Evolutionary conservation across 495 filamentous ascomycete species (phyloP).

Genomic region (Mytilinidion resinicola): DNA sequence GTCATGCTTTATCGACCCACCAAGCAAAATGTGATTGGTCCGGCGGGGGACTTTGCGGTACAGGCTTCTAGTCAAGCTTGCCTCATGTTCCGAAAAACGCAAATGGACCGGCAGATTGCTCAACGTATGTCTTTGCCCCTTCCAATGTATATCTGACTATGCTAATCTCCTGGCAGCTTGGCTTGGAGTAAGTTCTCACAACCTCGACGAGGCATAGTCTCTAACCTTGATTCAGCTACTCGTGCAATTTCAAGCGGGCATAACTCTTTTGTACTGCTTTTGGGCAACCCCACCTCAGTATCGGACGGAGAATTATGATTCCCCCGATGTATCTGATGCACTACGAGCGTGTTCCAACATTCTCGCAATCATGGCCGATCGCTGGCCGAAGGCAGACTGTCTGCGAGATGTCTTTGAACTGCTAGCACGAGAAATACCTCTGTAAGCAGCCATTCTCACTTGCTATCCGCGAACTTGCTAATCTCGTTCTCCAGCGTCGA

Average conservation of each 20-base stretch:
- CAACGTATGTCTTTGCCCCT: neutral
- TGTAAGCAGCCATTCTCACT: neutral
- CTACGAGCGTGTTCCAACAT: conserved; percentile 11
- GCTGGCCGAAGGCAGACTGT: conserved; percentile 8
- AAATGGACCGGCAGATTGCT: conserved; percentile 11
- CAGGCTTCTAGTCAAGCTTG: conserved; percentile 9
- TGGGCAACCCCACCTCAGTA: conserved; percentile 9
- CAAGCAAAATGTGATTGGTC: conserved; percentile 6
- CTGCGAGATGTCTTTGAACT: conserved; percentile 11
- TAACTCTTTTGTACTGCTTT: conserved; percentile 10
- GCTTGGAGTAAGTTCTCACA: conserved; percentile 1
- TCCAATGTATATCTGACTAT: no score
- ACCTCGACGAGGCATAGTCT: no score
- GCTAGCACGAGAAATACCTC: conserved; percentile 9
- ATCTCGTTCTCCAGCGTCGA: neutral
- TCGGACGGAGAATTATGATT: conserved; percentile 8
- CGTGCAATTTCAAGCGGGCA: conserved; percentile 10
- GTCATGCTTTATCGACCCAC: conserved; percentile 8
- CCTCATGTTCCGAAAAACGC: conserved; percentile 11
- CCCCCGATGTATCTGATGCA: conserved; percentile 4
- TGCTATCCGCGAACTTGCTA: no score
- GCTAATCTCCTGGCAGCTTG: neutral
- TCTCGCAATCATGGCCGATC: conserved; percentile 12
- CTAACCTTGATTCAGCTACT: neutral
- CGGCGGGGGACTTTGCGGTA: conserved; percentile 5